These are phyloP conservation scores for Fusarium sublunatum DNA, from an alignment of 2,329 filamentous ascomycete species.

Conservation along the genomic window DNA sequence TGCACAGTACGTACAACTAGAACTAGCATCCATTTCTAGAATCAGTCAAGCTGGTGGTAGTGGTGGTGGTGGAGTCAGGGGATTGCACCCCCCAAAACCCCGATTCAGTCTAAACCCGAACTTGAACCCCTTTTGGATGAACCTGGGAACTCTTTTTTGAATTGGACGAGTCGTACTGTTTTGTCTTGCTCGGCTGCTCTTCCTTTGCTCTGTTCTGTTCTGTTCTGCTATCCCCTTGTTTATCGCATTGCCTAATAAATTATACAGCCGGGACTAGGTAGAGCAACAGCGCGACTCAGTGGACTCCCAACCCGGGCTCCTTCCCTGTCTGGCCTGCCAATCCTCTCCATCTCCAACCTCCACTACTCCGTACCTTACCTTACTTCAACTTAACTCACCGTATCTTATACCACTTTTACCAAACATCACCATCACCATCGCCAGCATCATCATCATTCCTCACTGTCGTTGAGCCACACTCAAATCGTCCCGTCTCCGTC, in stretches of 20 bases:
- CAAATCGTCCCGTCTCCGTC: constrained; percentile 26
- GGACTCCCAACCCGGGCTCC: constrained; percentile 6
- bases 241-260: constrained; percentile 3
- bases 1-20: constrained; percentile 32
- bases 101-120: constrained; percentile 38
- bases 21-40: constrained; percentile 15
- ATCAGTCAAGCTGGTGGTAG: constrained; percentile 19
- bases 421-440: constrained; percentile 6
- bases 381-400: constrained; percentile 9
- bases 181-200: neutral
- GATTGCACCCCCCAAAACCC: constrained; percentile 28
- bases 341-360: neutral
- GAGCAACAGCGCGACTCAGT: neutral
- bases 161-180: constrained; percentile 29
- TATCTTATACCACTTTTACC: constrained; percentile 10
- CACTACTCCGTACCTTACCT: constrained; percentile 8
- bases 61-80: constrained; percentile 32
- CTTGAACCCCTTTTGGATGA: constrained; percentile 44
- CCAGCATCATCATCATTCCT: constrained; percentile 21
- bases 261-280: neutral
- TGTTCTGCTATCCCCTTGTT: constrained; percentile 7
- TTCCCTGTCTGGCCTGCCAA: constrained; percentile 18
- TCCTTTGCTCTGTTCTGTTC: neutral
- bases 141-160: constrained; percentile 7
- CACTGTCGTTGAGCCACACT: constrained; percentile 17